Conservation (phyloP, 768 basidiomycete species). For the Suillus spraguei region DNA sequence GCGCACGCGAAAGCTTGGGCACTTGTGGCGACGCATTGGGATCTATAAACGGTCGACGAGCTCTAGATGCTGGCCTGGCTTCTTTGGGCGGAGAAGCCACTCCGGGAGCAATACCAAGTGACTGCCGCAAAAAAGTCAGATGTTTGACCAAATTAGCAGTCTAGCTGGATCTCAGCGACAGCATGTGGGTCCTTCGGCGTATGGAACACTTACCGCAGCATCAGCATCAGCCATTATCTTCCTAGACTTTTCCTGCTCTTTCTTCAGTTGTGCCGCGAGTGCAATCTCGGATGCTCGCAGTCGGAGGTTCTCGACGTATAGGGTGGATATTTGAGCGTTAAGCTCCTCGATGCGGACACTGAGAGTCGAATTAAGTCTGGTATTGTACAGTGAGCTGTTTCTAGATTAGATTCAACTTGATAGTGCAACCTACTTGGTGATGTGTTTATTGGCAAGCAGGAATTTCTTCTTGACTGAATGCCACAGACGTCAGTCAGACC, state of each 20-base stretch:
- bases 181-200: not conserved
- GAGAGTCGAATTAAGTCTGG: constrained; percentile 82
- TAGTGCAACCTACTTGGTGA: constrained; percentile 66
- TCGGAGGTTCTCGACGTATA: constrained; percentile 82
- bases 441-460: constrained; percentile 87
- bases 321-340: constrained; percentile 78
- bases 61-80: constrained; percentile 50
- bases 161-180: constrained; percentile 33
- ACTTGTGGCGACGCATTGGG: constrained; percentile 48
- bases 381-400: constrained; percentile 4
- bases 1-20: constrained; percentile 63
- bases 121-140: constrained; percentile 63
- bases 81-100: constrained; percentile 37
- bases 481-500: constrained; percentile 30
- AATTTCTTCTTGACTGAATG: constrained; percentile 89
- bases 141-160: constrained; percentile 66
- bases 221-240: constrained; percentile 75
- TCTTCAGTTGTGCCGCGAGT: constrained; percentile 73
- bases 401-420: constrained; percentile 7
- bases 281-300: constrained; percentile 81
- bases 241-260: constrained; percentile 76
- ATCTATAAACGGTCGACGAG: constrained; percentile 48
- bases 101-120: constrained; percentile 47
- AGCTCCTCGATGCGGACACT: constrained; percentile 85
- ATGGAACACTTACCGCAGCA: constrained; percentile 56